Base-by-base conservation (phyloP, 805 yeast genomes). In the Yamadazyma nakazawae region DNA sequence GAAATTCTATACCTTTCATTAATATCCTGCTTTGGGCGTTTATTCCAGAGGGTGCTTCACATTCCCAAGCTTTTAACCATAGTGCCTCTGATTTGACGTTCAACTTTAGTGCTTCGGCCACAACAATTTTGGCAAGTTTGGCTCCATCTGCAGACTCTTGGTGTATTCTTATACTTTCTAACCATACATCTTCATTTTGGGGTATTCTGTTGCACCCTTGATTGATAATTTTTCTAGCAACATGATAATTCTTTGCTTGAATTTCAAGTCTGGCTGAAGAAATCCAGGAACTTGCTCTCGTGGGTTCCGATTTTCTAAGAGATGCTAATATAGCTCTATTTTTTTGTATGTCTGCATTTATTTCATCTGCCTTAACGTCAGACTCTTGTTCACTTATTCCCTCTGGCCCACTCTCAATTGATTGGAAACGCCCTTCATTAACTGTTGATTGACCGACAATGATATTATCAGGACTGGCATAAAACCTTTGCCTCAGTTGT, bases 191-290 rank as follows among this genome's bases (percentile, higher is more conserved):
- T 48, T 83, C 95, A 53, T 73, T 79, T 34, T 67, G 68, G 0
- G 90, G 88, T 53, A 91, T 81, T 37, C 69, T 68, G 4, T 67
- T 70, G 57, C 96, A 86, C 1, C 96, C 99, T 58, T 87, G 81
- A n/a, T 71, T 72, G 6, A 90, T 83, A 13, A 86, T 50, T 18
- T 64, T 65, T 44, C 77, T 76, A 0, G 98, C 97, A 12, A 63
- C 63, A 5, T 66, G 66, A 45, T 71, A 69, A 43, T 80, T 81
- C 37, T 74, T 74, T 1, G 83, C 84, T 38, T 75, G 76, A 53
- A 80, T 85, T 58, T 92, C 98, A 9, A 89, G 60, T 40, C 88
- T 66, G 0, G 96, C 95, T 40, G 89, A 79, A 0, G 95, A 88
- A 18, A 92, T 85, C 96, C 96, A 92, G 4, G 85, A 87, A 40